Percentiles rank a stretch among this genome's conserved stretches.
phyloP scores from a whole-genome alignment of 768 basidiomycete species.

The Leccinum variicolor region DNA sequence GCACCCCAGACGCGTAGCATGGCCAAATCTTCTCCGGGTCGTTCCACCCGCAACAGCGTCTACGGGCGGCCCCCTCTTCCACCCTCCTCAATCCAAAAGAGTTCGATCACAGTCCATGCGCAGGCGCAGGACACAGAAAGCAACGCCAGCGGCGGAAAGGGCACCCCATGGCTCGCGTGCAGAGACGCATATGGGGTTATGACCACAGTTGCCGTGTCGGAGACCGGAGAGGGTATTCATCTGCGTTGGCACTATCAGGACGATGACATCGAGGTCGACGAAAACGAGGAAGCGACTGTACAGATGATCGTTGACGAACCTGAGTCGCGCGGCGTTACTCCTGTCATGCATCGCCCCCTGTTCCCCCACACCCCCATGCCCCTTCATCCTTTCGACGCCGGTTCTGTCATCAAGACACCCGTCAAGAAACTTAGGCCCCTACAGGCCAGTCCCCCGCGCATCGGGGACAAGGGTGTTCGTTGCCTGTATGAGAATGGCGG shows the following conservation, averaged over 20 bases:
- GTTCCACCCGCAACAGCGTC: conserved; percentile 22
- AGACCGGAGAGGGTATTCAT: conserved; percentile 20
- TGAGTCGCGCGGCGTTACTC: conserved; percentile 13
- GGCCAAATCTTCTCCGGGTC: conserved; percentile 14
- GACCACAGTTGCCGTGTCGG: conserved; percentile 16
- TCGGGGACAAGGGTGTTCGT: conserved; percentile 28
- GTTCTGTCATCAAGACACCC: conserved; percentile 30
- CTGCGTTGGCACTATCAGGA: conserved; percentile 19
- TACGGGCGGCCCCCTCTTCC: conserved; percentile 14
- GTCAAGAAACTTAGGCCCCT: conserved; percentile 27
- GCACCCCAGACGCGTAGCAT: conserved; percentile 25
- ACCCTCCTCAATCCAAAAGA: conserved; percentile 7
- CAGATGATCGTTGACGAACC: conserved; percentile 14
- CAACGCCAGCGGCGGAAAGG: background rate
- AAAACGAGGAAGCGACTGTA: conserved; percentile 5
- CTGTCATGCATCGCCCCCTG: background rate
- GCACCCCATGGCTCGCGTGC: conserved; percentile 19
- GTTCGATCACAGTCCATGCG: background rate
- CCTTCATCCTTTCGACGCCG: conserved; percentile 23
- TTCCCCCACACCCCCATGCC: conserved; percentile 22
- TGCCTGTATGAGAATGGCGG: conserved; percentile 17
- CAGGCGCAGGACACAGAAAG: background rate
- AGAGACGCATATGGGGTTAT: conserved; percentile 11
- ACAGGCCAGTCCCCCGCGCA: conserved; percentile 26
- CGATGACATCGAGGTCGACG: conserved; percentile 1